Percentiles rank a stretch among this genome's conserved stretches.
These are phyloP conservation scores for Capsicum rhomboideum DNA, from an alignment of 257 asterid species.

Conservation along the genomic window DNA sequence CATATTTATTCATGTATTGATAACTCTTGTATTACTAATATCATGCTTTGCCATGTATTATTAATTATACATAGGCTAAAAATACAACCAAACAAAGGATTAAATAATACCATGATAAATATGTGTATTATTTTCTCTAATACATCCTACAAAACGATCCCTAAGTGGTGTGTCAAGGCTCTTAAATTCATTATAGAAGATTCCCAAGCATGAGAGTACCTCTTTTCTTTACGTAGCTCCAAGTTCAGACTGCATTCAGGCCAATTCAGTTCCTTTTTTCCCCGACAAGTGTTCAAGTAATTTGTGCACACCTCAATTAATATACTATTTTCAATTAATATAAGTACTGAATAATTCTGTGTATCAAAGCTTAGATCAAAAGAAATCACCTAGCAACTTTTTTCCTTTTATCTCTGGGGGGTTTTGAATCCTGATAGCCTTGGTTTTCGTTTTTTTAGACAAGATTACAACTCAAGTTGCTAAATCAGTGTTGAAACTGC, in stretches of 20 bases:
- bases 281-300: background rate
- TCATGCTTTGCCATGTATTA: too few relatives aligned
- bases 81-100: too few relatives aligned
- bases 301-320: background rate
- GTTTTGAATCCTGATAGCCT: background rate
- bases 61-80: too few relatives aligned
- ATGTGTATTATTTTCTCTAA: too few relatives aligned
- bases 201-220: background rate
- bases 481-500: background rate
- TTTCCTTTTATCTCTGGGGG: background rate
- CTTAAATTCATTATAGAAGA: background rate
- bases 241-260: background rate
- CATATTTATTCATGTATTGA: too few relatives aligned
- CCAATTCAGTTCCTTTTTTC: background rate
- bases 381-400: background rate
- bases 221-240: background rate
- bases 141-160: too few relatives aligned
- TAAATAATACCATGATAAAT: too few relatives aligned
- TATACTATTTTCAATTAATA: background rate
- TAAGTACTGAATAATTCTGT: background rate
- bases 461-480: background rate
- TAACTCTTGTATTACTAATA: too few relatives aligned
- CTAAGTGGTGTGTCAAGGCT: too few relatives aligned
- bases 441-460: background rate
- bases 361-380: background rate